Evolutionary conservation across 2,329 filamentous ascomycete genomes (phyloP).

Genomic region (Exophiala oligosperma): DNA sequence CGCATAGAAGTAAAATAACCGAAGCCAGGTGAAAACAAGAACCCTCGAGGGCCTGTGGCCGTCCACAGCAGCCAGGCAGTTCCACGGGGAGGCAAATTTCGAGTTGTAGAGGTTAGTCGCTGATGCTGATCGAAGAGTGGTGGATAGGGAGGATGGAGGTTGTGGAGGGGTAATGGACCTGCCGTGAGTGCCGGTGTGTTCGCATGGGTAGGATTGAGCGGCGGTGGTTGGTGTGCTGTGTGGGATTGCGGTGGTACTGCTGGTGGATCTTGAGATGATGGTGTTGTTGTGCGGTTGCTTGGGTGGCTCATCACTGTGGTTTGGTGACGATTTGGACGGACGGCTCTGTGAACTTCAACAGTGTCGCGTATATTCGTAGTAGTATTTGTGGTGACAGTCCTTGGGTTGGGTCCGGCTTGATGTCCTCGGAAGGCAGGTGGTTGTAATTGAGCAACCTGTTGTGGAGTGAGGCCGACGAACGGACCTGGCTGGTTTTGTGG

Average conservation of each 20-base stretch:
- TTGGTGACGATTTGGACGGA: too few species aligned
- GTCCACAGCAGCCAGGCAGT: constrained; percentile 28
- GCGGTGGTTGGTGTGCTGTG: not conserved
- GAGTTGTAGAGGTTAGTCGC: not conserved
- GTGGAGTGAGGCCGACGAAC: not conserved
- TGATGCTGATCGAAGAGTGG: not conserved
- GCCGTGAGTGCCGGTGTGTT: not conserved
- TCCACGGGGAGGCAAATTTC: not conserved
- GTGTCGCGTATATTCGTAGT: too few species aligned
- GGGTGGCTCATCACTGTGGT: too few species aligned
- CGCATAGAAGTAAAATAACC: constrained; percentile 21
- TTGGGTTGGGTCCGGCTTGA: not conserved
- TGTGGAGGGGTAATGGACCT: not conserved
- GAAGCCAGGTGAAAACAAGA: constrained; percentile 29
- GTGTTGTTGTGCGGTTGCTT: too few species aligned
- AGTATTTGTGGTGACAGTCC: too few species aligned
- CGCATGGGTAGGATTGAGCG: not conserved
- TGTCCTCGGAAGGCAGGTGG: not conserved
- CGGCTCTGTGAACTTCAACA: too few species aligned
- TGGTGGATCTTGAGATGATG: too few species aligned
- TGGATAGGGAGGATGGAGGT: constrained; percentile 2
- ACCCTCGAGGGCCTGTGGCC: constrained; percentile 24
- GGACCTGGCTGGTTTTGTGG: not conserved
- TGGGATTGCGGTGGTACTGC: not conserved
- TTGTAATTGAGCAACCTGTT: constrained; percentile 14